Base-by-base conservation (phyloP, 805 yeast species). In the Saccharomycopsis javanensis region DNA sequence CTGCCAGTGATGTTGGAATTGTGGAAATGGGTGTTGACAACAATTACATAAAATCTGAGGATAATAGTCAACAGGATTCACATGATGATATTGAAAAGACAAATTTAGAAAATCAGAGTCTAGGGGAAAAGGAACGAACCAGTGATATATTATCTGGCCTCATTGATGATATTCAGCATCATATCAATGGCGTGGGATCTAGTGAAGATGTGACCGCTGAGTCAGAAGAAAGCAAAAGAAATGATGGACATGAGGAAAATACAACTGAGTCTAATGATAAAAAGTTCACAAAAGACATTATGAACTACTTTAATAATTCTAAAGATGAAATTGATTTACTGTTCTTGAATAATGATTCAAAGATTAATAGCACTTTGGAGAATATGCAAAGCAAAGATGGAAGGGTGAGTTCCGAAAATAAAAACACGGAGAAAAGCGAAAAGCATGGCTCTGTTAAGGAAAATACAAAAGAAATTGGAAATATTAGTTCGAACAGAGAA, bases 11-110 rank as follows among this genome's bases (percentile, higher is more conserved):
- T n/a, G 48, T 18, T 8, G 37, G 25, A 37, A 68, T 64, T 52
- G 62, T 64, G 51, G 64, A 63, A 20, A 60, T 51, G 27, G 64
- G 70, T 54, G 66, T 63, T 48, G 64, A 67, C 35, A 64, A 61
- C 23, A 61, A 58, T 23, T 60, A 61, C 35, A 63, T 62, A 55
- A 59, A 54, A 42, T 57, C 45, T 48, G 57, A 61, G n/a, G 57
- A 53, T 8, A 65, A 51, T 28, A 56, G 61, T 16, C 20, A 66
- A 62, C 59, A 64, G 62, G 59, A 65, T 59, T 57, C 64, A 64
- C 60, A 65, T 62, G 61, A 64, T 61, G 56, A 66, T 23, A 42
- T 60, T 58, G 62, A 61, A 37, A 34, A 34, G 6, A 48, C 35
- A 23, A 18, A 5, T 4, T 50, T 20, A 13, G 48, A 27, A 18